Evolutionary conservation across 2,329 filamentous ascomycete genomes (phyloP).

Genomic region (Pseudogymnoascus sp.): DNA sequence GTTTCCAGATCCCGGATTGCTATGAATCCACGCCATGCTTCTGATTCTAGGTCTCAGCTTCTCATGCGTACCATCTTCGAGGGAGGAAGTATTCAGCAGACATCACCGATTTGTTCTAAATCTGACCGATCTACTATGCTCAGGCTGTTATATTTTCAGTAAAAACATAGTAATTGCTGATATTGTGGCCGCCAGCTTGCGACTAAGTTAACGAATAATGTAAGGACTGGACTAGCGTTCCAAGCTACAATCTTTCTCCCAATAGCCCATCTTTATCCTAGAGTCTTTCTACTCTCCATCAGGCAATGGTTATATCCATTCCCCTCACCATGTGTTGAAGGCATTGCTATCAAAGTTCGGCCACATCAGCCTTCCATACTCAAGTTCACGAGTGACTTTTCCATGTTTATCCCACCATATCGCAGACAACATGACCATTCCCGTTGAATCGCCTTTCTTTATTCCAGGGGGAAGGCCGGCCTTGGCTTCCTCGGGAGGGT

Average conservation of each 20-base stretch:
- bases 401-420: neutral
- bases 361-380: neutral
- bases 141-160: neutral
- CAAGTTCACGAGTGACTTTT: neutral
- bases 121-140: neutral
- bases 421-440: neutral
- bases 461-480: constrained; percentile 4
- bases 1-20: no score
- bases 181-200: neutral
- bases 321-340: neutral
- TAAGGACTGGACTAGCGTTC: neutral
- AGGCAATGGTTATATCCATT: neutral
- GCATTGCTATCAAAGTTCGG: neutral
- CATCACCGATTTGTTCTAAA: neutral
- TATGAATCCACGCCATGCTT: no score
- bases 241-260: neutral
- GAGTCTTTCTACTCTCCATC: neutral
- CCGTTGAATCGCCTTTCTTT: constrained; percentile 9
- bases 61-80: neutral
- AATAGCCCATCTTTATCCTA: neutral
- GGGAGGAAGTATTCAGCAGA: neutral
- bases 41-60: no score
- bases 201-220: neutral
- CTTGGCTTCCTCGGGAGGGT: neutral
- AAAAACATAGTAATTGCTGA: neutral